phyloP scores from a whole-genome alignment of 345 rosid genomes.

The Lagerstroemia speciosa region DNA sequence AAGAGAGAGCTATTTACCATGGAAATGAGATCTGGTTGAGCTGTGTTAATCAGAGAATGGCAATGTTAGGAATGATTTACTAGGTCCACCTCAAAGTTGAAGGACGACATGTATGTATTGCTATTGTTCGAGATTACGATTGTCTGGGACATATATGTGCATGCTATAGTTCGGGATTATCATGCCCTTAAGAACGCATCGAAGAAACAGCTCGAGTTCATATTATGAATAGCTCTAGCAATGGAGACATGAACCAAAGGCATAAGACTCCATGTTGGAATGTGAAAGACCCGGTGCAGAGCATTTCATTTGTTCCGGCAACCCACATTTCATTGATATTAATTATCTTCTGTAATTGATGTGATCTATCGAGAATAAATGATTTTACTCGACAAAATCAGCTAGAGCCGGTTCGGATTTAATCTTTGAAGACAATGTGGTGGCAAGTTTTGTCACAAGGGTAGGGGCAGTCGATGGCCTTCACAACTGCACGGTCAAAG shows the following conservation, averaged over 20 bases:
- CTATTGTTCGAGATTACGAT: no score
- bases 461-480: slow-evolving; percentile 71
- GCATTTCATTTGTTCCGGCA: not conserved
- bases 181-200: not conserved
- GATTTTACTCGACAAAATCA: not conserved
- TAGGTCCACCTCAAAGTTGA: no score
- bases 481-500: slow-evolving; percentile 56
- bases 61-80: no score
- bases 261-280: no score
- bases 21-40: no score
- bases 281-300: not conserved
- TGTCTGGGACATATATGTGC: not conserved
- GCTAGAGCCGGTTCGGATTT: no score
- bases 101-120: no score
- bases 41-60: no score
- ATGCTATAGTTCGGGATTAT: no score
- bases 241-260: no score
- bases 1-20: no score
- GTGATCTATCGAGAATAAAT: not conserved
- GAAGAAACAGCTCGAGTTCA: not conserved
- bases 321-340: not conserved
- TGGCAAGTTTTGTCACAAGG: slow-evolving; percentile 91
- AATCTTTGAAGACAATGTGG: slow-evolving; percentile 56
- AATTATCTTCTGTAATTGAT: not conserved
- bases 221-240: no score